Evolutionary conservation across 108 stramenopile species (phyloP).

Genomic region (Phaeodactylum tricornutum): DNA sequence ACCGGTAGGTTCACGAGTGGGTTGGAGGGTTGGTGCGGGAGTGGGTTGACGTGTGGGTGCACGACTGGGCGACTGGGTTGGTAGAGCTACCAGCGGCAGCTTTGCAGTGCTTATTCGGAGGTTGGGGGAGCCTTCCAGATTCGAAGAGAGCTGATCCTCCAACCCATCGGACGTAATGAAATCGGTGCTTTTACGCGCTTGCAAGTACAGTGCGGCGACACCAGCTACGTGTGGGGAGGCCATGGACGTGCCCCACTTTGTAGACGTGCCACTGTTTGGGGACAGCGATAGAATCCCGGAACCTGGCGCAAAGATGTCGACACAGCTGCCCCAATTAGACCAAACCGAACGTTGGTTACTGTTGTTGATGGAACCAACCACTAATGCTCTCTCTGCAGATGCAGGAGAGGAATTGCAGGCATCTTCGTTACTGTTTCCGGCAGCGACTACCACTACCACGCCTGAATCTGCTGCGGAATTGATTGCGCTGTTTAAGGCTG

Average conservation of each 20-base stretch:
- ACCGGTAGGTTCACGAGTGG: no score
- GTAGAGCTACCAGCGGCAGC: no score
- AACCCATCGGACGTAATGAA: no score
- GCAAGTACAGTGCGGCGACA: conserved; percentile 37
- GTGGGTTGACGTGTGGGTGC: no score
- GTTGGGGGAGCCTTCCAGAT: no score
- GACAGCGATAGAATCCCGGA: conserved; percentile 18
- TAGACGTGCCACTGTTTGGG: no score
- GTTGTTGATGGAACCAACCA: conserved; percentile 19
- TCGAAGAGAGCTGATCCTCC: no score
- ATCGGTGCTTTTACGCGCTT: no score
- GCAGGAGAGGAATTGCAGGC: conserved; percentile 31
- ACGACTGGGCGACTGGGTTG: no score
- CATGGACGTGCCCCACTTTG: conserved; percentile 36
- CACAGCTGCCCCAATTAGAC: conserved; percentile 1
- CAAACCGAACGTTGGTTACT: conserved; percentile 6
- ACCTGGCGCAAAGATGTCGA: conserved; percentile 45
- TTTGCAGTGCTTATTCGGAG: no score
- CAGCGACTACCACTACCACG: conserved; percentile 45
- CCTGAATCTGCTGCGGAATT: conserved; percentile 23
- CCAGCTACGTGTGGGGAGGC: conserved; percentile 65
- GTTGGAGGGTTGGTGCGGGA: no score
- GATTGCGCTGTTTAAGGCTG: not conserved
- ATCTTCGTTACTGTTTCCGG: conserved; percentile 38
- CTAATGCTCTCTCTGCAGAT: conserved; percentile 28